Base-by-base conservation (phyloP, 805 yeast species). In the Limtongia smithiae region DNA sequence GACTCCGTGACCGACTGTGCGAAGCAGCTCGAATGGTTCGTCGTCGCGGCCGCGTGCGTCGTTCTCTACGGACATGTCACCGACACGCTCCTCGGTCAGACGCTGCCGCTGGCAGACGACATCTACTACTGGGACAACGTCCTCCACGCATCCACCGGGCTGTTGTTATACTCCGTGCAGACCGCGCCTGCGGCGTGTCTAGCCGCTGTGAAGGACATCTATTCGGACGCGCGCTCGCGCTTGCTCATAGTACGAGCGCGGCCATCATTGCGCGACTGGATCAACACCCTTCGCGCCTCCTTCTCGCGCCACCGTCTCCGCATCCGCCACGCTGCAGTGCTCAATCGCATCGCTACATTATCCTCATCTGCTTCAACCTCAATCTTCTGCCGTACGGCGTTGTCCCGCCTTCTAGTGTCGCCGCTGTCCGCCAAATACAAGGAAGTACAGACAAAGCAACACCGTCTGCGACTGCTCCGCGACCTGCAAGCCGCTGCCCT, bases 321-420 rank as follows among this genome's bases (percentile, higher is more conserved):
- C 28, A 9, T 25, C 9, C 28, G 28, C 9, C 6, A 9, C 6
- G 9, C 9, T 6, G 6, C 28, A 9, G 28, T 25, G 28, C 28
- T 25, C 9, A 7, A 6, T 6, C 28, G 28, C 9, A 25, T 25
- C 28, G 28, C 28, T 7, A 25, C 28, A 25, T 7, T 25, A 25
- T 81, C 58, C 69, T 91, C 46, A 82, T 90, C 17, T 85, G 82
- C 58, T 75, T 88, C 3, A 80, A 78, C 66, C 96, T 89, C 60
- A 73, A 88, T 63, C 87, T 90, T 61, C 74, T 86, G 49, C 96
- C 9, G 9, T 25, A 22, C 32, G 18, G 17, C 37, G 18, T 8
- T 49, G 17, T 35, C 44, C 36, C 36, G 30, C 17, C 17, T 46
- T 2, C 40, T 58, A 12, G 21, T 55, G 30, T 57, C 58, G 27